A percentile compares a stretch with the other conserved stretches of the same genome.
These are phyloP conservation scores for Hamamelis virginiana DNA, from an alignment of 164 flowering plant species.

Conservation along the genomic window DNA sequence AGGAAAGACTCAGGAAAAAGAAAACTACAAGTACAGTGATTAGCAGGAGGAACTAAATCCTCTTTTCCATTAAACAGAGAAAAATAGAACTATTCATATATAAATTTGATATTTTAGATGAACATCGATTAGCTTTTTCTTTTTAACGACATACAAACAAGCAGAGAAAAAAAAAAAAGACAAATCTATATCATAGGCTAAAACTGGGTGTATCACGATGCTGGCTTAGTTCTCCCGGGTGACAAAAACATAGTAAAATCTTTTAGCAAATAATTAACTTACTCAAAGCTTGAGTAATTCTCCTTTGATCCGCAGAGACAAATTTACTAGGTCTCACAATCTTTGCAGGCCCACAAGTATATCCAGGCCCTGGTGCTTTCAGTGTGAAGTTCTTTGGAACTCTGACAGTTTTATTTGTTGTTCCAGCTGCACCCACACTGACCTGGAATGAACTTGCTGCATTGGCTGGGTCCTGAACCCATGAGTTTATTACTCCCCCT, in stretches of 20 bases:
- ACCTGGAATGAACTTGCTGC: slow-evolving; percentile 65
- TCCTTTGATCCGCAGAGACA: slow-evolving; percentile 40
- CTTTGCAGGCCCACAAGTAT: slow-evolving; percentile 68
- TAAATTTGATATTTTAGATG: background rate
- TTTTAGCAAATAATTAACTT: slow-evolving; percentile 25
- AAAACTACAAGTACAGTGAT: too few species aligned
- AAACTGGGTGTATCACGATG: background rate
- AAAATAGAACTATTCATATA: background rate
- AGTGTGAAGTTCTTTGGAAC: slow-evolving; percentile 77
- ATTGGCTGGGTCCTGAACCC: slow-evolving; percentile 62
- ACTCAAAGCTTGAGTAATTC: slow-evolving; percentile 66
- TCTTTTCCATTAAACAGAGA: background rate
- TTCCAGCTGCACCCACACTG: slow-evolving; percentile 72
- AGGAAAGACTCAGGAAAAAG: too few species aligned
- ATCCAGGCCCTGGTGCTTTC: slow-evolving; percentile 61
- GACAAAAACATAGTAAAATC: background rate
- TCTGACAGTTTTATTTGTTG: slow-evolving; percentile 61
- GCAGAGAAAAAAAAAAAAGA: too few species aligned
- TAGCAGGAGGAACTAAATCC: background rate
- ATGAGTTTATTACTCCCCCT: slow-evolving; percentile 65
- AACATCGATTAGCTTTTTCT: too few species aligned
- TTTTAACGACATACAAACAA: too few species aligned
- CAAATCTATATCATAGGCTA: background rate
- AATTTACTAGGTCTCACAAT: slow-evolving; percentile 44
- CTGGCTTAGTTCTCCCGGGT: background rate